Evolutionary conservation across 331 rosid species (phyloP), one percentile per base, ranked within the genome.

Genomic region (Prunus yedoensis): DNA sequence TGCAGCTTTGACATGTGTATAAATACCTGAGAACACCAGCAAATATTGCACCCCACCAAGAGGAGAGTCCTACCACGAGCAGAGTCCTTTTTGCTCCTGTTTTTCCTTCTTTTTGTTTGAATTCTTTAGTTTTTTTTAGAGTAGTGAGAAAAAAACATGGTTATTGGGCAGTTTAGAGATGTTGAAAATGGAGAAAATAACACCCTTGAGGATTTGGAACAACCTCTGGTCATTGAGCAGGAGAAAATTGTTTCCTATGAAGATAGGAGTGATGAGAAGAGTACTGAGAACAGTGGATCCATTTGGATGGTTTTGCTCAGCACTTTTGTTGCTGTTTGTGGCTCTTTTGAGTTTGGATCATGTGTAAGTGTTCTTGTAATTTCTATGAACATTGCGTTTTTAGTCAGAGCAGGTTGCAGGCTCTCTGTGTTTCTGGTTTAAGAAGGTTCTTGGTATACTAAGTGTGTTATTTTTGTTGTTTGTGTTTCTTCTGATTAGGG

Each of bases 271-370:
- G 82, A 38, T 38, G 43, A 38, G 43, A 38, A 38, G 43, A 38
- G 9, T 38, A 38, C 43, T 38, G 43, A 76, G 49, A 71, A 68
- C 65, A 85, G 75, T 71, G 96, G 89, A 59, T 82, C 96, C 47
- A 81, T 88, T 74, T 85, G 89, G 78, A 88, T 91, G 96, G 97
- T 91, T 77, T 74, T 91, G 61, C 78, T 93, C 8, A 82, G 93
- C 81, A 93, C 98, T 10, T 79, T 78, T 56, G 94, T 91, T 80
- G 89, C 93, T 65, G 94, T 91, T 82, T 87, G 89, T 84, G 98
- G 97, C 57, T 93, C 98, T 23, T 91, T 89, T 43, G 87, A 89
- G 38, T 93, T 93, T 68, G 98, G 98, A 84, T 91, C 94, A 18
- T 93, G 97, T 82, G 94, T 93, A 77, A 83, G 97, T 82, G 71